These are phyloP conservation scores for Globisporangium viniferum DNA, from an alignment of 352 stramenopile genomes.

Conservation along the genomic window DNA sequence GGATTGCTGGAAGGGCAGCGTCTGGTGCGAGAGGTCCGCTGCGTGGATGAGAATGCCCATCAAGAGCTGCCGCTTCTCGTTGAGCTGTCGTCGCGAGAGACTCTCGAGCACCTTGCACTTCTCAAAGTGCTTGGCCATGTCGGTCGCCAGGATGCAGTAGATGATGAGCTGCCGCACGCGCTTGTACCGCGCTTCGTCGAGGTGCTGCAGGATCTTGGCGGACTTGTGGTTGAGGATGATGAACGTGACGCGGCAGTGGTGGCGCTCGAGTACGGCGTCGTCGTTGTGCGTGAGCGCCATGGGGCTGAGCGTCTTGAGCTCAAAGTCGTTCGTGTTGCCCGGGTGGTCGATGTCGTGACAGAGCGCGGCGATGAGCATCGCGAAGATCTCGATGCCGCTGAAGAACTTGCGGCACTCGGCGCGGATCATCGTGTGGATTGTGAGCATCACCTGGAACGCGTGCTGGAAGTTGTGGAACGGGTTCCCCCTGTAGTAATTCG, in stretches of 20 bases:
- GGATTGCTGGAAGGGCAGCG: slow-evolving; percentile 43
- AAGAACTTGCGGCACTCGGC: slow-evolving; percentile 61
- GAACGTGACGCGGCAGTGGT: slow-evolving; percentile 74
- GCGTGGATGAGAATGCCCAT: slow-evolving; percentile 72
- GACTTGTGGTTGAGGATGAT: slow-evolving; percentile 75
- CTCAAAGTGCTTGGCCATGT: slow-evolving; percentile 78
- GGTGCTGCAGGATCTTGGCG: slow-evolving; percentile 67
- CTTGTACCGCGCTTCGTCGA: slow-evolving; percentile 49
- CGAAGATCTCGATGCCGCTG: slow-evolving; percentile 63
- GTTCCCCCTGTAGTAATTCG: slow-evolving; percentile 71
- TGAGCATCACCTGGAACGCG: slow-evolving; percentile 61
- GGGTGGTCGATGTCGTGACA: slow-evolving; percentile 85
- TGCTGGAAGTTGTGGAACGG: slow-evolving; percentile 84
- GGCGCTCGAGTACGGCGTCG: slow-evolving; percentile 77
- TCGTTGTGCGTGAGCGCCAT: slow-evolving; percentile 86
- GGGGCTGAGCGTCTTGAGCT: slow-evolving; percentile 67
- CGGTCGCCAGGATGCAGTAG: slow-evolving; percentile 66
- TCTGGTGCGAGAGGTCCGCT: slow-evolving; percentile 65
- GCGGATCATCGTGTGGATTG: slow-evolving; percentile 54
- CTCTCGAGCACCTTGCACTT: slow-evolving; percentile 65
- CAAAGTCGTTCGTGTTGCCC: slow-evolving; percentile 82
- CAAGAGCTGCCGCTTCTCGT: slow-evolving; percentile 50
- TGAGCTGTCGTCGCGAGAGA: slow-evolving; percentile 53
- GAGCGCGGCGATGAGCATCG: slow-evolving; percentile 65
- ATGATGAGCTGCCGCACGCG: slow-evolving; percentile 63